Conservation (phyloP, 805 yeast genomes). For the Ogataea saltuana region DNA sequence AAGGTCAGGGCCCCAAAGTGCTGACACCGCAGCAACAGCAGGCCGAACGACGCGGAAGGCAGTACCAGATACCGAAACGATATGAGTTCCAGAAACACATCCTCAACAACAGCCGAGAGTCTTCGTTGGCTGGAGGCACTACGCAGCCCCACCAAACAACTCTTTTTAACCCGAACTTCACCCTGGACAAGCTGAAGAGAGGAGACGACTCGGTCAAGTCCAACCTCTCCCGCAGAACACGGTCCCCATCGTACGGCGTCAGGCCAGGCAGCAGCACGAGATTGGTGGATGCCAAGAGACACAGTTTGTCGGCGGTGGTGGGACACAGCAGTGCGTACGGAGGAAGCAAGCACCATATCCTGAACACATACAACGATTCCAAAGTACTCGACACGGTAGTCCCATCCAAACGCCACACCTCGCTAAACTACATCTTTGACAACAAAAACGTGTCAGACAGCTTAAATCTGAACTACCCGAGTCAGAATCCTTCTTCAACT, state of each 20-base stretch:
- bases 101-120: slow-evolving; percentile 19
- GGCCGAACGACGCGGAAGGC: slow-evolving; percentile 31
- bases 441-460: slow-evolving; percentile 1
- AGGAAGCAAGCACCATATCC: slow-evolving; percentile 16
- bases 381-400: slow-evolving; percentile 31
- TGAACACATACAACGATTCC: slow-evolving; percentile 32
- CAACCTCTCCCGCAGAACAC: slow-evolving; percentile 10
- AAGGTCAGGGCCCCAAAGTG: background rate
- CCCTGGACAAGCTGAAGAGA: slow-evolving; percentile 17
- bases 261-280: background rate
- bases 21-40: background rate
- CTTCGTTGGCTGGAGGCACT: slow-evolving; percentile 12
- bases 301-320: slow-evolving; percentile 23
- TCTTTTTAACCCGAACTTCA: slow-evolving; percentile 19
- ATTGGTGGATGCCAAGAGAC: slow-evolving; percentile 23
- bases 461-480: background rate
- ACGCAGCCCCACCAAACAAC: background rate
- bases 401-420: slow-evolving; percentile 20
- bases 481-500: background rate
- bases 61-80: slow-evolving; percentile 30
- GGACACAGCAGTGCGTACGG: slow-evolving; percentile 5
- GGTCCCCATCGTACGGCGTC: slow-evolving; percentile 17
- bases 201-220: slow-evolving; percentile 19
- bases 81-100: slow-evolving; percentile 31
- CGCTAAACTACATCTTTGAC: slow-evolving; percentile 14